Conservation (phyloP, 495 filamentous ascomycete genomes). For the Halenospora varia region DNA sequence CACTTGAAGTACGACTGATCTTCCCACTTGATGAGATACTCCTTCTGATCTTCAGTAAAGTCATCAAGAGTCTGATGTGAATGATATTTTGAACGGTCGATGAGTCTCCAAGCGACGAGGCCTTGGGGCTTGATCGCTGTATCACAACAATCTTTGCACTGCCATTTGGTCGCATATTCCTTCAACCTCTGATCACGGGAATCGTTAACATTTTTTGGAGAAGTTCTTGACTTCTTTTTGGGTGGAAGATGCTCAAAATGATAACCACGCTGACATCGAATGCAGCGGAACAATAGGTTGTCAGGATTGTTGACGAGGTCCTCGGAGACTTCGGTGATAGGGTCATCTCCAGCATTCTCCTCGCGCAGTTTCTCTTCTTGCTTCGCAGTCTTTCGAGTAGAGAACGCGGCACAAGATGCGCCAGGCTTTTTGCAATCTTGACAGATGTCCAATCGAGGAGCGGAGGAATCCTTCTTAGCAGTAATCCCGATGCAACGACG, state of each 20-base stretch:
- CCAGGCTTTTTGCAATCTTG: conserved; percentile 59
- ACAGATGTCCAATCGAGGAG: conserved; percentile 69
- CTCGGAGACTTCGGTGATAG: conserved; percentile 57
- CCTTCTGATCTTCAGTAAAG: conserved; percentile 65
- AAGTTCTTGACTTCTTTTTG: conserved; percentile 27
- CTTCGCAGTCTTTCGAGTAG: conserved; percentile 58
- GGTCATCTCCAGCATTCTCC: conserved; percentile 75
- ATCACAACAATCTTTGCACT: conserved; percentile 67
- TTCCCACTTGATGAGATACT: conserved; percentile 91
- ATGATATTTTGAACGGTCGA: conserved; percentile 44
- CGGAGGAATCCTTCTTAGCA: conserved; percentile 59
- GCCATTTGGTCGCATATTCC: conserved; percentile 66
- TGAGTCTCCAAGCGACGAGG: conserved; percentile 84
- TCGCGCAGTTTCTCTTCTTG: conserved; percentile 79
- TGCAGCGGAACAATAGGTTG: conserved; percentile 81
- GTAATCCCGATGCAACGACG: conserved; percentile 69
- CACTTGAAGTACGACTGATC: conserved; percentile 72
- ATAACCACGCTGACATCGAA: conserved; percentile 68
- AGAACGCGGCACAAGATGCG: conserved; percentile 64
- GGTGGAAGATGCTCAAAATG: conserved; percentile 78
- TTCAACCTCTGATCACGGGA: conserved; percentile 44
- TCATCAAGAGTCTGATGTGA: conserved; percentile 37
- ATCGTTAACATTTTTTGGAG: conserved; percentile 34
- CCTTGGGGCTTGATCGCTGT: conserved; percentile 49
- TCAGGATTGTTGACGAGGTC: conserved; percentile 66